Evolutionary conservation across 2,329 filamentous ascomycete species (phyloP).

Genomic region (Pseudogymnoascus sp.): DNA sequence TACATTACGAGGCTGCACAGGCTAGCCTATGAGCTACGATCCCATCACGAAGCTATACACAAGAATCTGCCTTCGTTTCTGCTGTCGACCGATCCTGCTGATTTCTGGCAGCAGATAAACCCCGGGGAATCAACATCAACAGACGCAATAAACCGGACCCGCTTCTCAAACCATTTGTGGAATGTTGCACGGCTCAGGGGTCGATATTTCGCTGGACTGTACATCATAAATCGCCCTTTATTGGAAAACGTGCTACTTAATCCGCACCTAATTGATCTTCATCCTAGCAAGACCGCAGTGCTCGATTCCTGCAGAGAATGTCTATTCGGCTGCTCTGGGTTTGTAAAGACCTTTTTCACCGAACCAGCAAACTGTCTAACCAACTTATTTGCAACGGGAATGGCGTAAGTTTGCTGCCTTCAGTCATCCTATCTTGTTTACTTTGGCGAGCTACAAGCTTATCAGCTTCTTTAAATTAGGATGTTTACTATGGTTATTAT

Average conservation of each 20-base stretch:
- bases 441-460: not conserved
- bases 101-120: constrained; percentile 14
- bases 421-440: not conserved
- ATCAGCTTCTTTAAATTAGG: constrained; percentile 11
- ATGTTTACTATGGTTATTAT: constrained; percentile 26
- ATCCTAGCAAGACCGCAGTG: constrained; percentile 21
- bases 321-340: constrained; percentile 23
- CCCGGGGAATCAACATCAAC: not conserved
- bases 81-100: constrained; percentile 8
- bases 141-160: not conserved
- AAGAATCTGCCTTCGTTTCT: constrained; percentile 25
- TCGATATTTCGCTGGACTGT: constrained; percentile 26
- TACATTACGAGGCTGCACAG: constrained; percentile 23
- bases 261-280: constrained; percentile 19
- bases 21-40: constrained; percentile 22
- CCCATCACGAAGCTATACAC: constrained; percentile 21
- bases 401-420: constrained; percentile 23
- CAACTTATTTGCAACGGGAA: constrained; percentile 25
- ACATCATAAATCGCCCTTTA: constrained; percentile 28
- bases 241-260: constrained; percentile 27
- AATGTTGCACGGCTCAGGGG: constrained; percentile 26
- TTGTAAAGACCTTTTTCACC: constrained; percentile 26
- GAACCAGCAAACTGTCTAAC: constrained; percentile 24
- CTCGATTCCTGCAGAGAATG: constrained; percentile 21
- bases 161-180: constrained; percentile 27